These are phyloP conservation scores for Ustilago hordei DNA, from an alignment of 1,284 basidiomycete species.

Conservation along the genomic window DNA sequence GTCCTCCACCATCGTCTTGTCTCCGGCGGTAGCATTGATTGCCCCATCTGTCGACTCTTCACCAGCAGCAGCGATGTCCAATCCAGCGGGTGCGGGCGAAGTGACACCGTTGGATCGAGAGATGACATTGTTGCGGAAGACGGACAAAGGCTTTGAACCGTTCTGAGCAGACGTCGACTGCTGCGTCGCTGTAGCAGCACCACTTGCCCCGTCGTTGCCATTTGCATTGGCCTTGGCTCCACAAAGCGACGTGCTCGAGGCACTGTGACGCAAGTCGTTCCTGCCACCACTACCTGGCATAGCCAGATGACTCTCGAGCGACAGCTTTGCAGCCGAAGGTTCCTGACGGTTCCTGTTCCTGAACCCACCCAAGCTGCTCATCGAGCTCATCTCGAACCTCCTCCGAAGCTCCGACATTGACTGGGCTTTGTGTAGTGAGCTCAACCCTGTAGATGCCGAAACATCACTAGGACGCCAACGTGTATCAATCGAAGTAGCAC, in stretches of 20 bases:
- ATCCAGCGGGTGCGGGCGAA: constrained; percentile 14
- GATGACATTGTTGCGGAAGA: constrained; percentile 30
- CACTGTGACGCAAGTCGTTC: constrained; percentile 12
- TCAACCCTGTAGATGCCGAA: constrained; percentile 9
- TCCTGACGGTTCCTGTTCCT: constrained; percentile 25
- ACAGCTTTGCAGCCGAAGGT: constrained; percentile 20
- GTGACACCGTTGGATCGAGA: constrained; percentile 11
- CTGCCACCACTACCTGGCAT: constrained; percentile 11
- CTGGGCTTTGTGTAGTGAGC: constrained; percentile 32
- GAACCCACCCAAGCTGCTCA: constrained; percentile 10
- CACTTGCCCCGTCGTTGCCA: constrained; percentile 16
- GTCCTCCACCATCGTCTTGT: constrained; percentile 11
- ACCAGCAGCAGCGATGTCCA: constrained; percentile 30
- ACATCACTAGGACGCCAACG: constrained; percentile 32
- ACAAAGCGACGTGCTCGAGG: constrained; percentile 34
- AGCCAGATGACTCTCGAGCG: constrained; percentile 27
- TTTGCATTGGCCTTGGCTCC: constrained; percentile 10
- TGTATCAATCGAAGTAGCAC: constrained; percentile 42
- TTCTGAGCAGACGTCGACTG: neutral
- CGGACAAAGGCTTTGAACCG: constrained; percentile 6
- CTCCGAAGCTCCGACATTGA: constrained; percentile 41
- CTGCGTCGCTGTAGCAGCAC: constrained; percentile 18
- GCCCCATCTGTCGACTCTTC: constrained; percentile 10
- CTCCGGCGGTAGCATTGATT: constrained; percentile 2
- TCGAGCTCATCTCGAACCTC: constrained; percentile 28